These are phyloP conservation scores for Xylaria arbuscula DNA, from an alignment of 2,329 filamentous ascomycete genomes.

Conservation along the genomic window DNA sequence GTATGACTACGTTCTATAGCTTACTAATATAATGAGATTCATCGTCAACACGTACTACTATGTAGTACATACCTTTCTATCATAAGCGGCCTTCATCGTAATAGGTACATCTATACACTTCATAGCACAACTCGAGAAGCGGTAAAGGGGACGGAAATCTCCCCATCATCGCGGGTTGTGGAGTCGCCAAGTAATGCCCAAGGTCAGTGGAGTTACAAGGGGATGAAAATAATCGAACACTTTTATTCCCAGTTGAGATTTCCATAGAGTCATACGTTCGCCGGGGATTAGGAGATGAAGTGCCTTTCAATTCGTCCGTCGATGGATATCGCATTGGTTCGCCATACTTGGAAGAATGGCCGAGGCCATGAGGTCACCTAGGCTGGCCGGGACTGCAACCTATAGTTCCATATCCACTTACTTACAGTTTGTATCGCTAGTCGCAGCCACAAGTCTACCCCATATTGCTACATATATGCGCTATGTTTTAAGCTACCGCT, in stretches of 20 bases:
- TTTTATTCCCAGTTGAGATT: not conserved
- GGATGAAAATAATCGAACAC: not conserved
- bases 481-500: too few species aligned
- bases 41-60: not conserved
- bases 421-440: too few species aligned
- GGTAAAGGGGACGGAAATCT: slow-evolving; percentile 11
- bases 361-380: too few species aligned
- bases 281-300: slow-evolving; percentile 18
- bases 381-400: too few species aligned
- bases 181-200: not conserved
- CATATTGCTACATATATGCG: too few species aligned
- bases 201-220: not conserved
- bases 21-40: not conserved
- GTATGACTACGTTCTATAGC: not conserved
- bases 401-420: too few species aligned
- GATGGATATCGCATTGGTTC: too few species aligned
- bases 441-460: too few species aligned
- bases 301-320: slow-evolving; percentile 4
- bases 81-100: not conserved
- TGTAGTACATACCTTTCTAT: not conserved
- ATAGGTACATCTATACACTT: not conserved
- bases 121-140: not conserved
- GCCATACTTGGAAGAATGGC: too few species aligned
- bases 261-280: slow-evolving; percentile 9
- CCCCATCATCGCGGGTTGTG: not conserved